Conservation (phyloP, 768 basidiomycete species). For the Russula lepida region DNA sequence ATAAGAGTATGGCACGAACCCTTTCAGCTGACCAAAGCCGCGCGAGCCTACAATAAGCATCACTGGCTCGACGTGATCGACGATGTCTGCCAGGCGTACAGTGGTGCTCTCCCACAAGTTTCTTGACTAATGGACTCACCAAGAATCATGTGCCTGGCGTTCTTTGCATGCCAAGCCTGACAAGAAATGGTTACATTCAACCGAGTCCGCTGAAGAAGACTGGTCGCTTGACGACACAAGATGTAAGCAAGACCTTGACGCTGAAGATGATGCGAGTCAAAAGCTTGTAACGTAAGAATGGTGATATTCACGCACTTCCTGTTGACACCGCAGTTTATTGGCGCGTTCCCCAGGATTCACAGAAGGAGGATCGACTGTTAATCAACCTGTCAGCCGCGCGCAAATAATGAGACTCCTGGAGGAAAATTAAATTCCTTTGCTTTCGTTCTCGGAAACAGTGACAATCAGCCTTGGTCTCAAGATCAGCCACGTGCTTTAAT, state of each 20-base stretch:
- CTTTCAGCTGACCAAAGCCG: constrained; percentile 79
- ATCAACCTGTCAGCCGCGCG: not conserved
- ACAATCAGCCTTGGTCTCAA: constrained; percentile 55
- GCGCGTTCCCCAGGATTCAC: constrained; percentile 69
- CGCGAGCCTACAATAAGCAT: constrained; percentile 97
- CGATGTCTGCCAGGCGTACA: constrained; percentile 45
- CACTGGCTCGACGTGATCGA: constrained; percentile 78
- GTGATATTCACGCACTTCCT: constrained; percentile 54
- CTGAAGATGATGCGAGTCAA: constrained; percentile 31
- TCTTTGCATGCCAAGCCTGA: constrained; percentile 98
- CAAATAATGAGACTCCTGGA: not conserved
- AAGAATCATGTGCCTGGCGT: constrained; percentile 80
- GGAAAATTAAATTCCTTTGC: constrained; percentile 53
- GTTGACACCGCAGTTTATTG: constrained; percentile 77
- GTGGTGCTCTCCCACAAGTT: not conserved
- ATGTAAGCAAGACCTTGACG: constrained; percentile 86
- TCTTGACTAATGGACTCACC: constrained; percentile 32
- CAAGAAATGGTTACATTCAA: constrained; percentile 82
- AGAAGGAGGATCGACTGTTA: constrained; percentile 54
- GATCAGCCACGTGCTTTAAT: constrained; percentile 3
- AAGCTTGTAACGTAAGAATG: constrained; percentile 3
- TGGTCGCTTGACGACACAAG: constrained; percentile 81
- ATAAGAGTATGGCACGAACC: constrained; percentile 39
- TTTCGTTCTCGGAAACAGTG: constrained; percentile 87
- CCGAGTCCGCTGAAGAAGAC: constrained; percentile 82